Percentiles rank a stretch among this genome's conserved stretches.
These are phyloP conservation scores for Pachysandra terminalis DNA, from an alignment of 164 flowering plant species.

Conservation along the genomic window DNA sequence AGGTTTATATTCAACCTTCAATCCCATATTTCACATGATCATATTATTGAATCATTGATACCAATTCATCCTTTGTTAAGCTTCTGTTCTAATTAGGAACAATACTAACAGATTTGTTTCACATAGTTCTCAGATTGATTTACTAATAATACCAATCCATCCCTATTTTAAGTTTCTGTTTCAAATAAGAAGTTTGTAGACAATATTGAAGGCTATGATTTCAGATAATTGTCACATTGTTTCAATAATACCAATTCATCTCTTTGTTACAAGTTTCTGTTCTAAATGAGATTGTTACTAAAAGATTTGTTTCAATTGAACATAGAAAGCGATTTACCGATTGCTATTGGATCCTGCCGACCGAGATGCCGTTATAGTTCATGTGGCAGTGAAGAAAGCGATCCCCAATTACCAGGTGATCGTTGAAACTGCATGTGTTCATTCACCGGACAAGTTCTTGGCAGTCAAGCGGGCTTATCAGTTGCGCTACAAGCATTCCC, in stretches of 20 bases:
- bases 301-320: neutral
- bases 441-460: slow-evolving; percentile 35
- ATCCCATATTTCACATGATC: neutral
- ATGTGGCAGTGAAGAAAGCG: slow-evolving; percentile 30
- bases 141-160: too few relatives aligned
- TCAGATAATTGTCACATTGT: too few relatives aligned
- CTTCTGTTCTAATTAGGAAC: neutral
- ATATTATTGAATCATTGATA: neutral
- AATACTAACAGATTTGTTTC: too few relatives aligned
- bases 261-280: neutral
- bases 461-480: slow-evolving; percentile 34
- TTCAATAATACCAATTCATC: neutral
- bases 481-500: slow-evolving; percentile 30
- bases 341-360: slow-evolving; percentile 48
- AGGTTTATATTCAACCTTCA: slow-evolving; percentile 36
- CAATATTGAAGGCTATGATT: too few relatives aligned
- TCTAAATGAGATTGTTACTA: neutral
- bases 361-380: slow-evolving; percentile 37
- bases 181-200: too few relatives aligned
- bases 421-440: slow-evolving; percentile 30
- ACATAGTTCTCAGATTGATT: too few relatives aligned
- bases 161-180: too few relatives aligned
- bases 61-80: neutral
- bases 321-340: slow-evolving; percentile 36
- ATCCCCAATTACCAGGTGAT: slow-evolving; percentile 27